Evolutionary conservation across 306 rosid genomes (phyloP).

Genomic region (Benincasa hispida): DNA sequence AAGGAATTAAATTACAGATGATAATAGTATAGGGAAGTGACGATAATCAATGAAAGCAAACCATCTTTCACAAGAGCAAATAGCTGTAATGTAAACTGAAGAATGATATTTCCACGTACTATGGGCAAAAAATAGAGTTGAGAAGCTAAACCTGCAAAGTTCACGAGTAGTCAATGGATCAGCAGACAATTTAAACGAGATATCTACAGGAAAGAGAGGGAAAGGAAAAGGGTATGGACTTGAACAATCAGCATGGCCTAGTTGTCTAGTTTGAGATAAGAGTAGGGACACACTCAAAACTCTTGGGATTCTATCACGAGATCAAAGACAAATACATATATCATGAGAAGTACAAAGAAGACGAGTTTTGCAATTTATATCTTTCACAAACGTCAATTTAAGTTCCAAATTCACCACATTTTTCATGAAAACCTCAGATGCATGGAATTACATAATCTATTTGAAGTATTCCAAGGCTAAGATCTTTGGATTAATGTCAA

Average conservation of each 20-base stretch:
- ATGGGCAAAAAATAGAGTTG: conserved; percentile 89
- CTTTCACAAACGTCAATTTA: neutral
- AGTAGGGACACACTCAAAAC: neutral
- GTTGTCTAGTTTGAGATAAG: neutral
- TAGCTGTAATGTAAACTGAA: neutral
- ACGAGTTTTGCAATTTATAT: neutral
- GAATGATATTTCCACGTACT: conserved; percentile 40
- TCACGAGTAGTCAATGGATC: conserved; percentile 18
- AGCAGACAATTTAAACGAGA: conserved; percentile 1
- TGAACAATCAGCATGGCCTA: neutral
- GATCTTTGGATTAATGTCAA: neutral
- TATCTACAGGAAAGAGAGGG: neutral
- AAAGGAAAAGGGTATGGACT: neutral
- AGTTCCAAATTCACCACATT: neutral
- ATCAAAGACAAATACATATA: neutral
- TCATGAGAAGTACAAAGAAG: neutral
- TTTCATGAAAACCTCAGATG: neutral
- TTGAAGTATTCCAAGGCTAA: neutral
- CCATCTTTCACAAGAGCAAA: neutral
- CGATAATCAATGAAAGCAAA: neutral
- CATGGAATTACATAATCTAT: neutral
- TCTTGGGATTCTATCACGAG: neutral
- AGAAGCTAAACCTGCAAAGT: conserved; percentile 90
- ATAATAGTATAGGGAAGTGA: neutral
- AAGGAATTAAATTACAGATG: conserved; percentile 6